Evolutionary conservation across 2,329 filamentous ascomycete species (phyloP).

Genomic region (Aspergillus sp.): DNA sequence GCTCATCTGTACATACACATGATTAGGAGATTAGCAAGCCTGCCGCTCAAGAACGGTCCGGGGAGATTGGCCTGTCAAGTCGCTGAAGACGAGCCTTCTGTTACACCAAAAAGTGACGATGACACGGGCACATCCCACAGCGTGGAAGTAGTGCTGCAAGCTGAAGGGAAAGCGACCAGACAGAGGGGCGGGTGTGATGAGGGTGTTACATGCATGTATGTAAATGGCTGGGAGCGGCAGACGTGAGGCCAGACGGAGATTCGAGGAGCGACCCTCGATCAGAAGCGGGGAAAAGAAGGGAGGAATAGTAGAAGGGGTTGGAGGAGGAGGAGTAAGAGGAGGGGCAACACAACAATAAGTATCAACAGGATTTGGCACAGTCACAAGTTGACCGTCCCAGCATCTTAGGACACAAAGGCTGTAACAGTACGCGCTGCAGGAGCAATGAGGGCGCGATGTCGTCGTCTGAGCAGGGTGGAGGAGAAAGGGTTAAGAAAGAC

Average conservation of each 20-base stretch:
- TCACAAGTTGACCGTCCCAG: conserved; percentile 21
- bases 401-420: conserved; percentile 21
- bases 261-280: conserved; percentile 7
- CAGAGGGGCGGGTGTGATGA: conserved; percentile 14
- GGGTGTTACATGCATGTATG: conserved; percentile 22
- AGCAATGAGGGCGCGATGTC: conserved; percentile 19
- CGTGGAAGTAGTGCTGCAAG: conserved; percentile 30
- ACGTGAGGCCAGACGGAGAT: conserved; percentile 5
- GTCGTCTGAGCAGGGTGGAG: not conserved
- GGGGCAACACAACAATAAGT: conserved; percentile 15
- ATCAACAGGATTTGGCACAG: conserved; percentile 27
- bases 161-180: conserved; percentile 20
- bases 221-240: conserved; percentile 15
- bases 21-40: conserved; percentile 36
- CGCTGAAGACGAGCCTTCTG: conserved; percentile 28
- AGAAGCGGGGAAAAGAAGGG: conserved; percentile 8
- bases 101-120: conserved; percentile 38
- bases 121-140: conserved; percentile 38
- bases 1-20: conserved; percentile 43
- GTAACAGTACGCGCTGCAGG: conserved; percentile 23
- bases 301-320: conserved; percentile 2
- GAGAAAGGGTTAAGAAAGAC: conserved; percentile 13
- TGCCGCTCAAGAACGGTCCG: conserved; percentile 31
- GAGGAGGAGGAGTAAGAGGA: not conserved
- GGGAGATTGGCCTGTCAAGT: conserved; percentile 30